Conservation (phyloP, 2,329 filamentous ascomycete species). For the Epichloe sp. region DNA sequence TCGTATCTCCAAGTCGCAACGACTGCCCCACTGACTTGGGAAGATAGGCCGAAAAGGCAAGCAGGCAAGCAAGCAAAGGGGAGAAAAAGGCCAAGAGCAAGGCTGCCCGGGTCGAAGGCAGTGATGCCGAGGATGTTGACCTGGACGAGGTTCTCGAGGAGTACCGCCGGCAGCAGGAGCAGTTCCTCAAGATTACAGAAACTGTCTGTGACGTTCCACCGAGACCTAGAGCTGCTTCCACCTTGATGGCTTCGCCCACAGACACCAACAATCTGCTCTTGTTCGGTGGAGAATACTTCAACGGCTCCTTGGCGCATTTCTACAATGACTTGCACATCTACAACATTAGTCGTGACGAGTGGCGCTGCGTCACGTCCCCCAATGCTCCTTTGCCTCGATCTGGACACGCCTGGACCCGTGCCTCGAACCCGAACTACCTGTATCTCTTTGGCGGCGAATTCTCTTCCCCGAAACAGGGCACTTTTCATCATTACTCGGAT, state of each 20-base stretch:
- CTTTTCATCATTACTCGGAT: conserved; percentile 98
- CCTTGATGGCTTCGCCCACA: conserved; percentile 70
- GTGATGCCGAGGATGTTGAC: conserved; percentile 84
- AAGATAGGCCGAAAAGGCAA: conserved; percentile 45
- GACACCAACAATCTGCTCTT: conserved; percentile 81
- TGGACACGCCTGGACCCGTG: conserved; percentile 89
- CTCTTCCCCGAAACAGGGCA: conserved; percentile 90
- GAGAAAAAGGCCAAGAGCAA: conserved; percentile 72
- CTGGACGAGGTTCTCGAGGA: conserved; percentile 87
- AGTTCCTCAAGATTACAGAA: conserved; percentile 89
- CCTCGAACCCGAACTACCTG: conserved; percentile 69
- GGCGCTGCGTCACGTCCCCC: conserved; percentile 79
- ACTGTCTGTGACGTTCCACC: conserved; percentile 57
- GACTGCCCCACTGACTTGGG: background rate
- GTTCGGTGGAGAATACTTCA: conserved; percentile 93
- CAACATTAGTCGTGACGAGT: conserved; percentile 75
- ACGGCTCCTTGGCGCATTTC: conserved; percentile 70
- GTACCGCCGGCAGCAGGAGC: conserved; percentile 85
- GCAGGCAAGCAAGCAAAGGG: conserved; percentile 71
- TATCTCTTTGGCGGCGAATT: conserved; percentile 97
- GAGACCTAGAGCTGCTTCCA: conserved; percentile 63
- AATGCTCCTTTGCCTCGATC: conserved; percentile 84
- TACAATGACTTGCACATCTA: conserved; percentile 56
- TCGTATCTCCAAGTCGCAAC: background rate
- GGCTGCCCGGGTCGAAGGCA: conserved; percentile 59